Base-by-base conservation (phyloP, 139 green algal species). In the Tetradesmus lagerheimii region DNA sequence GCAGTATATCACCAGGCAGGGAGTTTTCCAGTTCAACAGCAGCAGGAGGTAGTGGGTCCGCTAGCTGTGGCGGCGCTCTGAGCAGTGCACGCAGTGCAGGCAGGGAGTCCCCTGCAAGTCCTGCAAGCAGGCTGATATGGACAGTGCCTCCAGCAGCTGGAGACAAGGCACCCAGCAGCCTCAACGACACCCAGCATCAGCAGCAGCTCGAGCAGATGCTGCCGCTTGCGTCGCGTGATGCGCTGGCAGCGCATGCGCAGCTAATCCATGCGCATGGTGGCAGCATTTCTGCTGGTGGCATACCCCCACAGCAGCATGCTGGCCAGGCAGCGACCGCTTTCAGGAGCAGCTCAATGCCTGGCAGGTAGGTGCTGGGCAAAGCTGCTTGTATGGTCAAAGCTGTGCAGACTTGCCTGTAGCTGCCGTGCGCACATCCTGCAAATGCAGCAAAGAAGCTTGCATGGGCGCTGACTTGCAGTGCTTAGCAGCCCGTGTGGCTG, bases 161-260 rank as follows among this genome's bases (percentile, higher is more conserved):
- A 18, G 74, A 71, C 35, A 87, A 39, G 43, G 37, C 18, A 34
- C 77, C 53, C 80, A 50, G 79, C 87, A 91, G 87, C 87, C 62
- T 77, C 39, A 82, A 12, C 29, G n/a, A 78, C 50, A 15, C 31
- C 16, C 15, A 79, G 75, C 45, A 80, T 29, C 71, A 57, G 31
- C 80, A 88, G 80, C 88, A 91, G 80, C 39, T 81, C n/a, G n/a
- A 89, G 43, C 85, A 89, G 85, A n/a, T 83, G 71, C 43, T 83
- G 43, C 85, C 71, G 16, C 41, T 71, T 38, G 85, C 27, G 3
- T 82, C 85, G 5, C n/a, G 67, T 27, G 35, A 34, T 25, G 41
- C 85, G 5, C 31, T 89, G 29, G 41, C 85, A 89, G 67, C 67
- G 15, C 85, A 82, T 71, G 87, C 50, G 41, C 78, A 81, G 41